Percentiles rank a stretch among this genome's conserved stretches.
Evolutionary conservation across 2,329 filamentous ascomycete genomes (phyloP).

Genomic region (Stemphylium beticola): DNA sequence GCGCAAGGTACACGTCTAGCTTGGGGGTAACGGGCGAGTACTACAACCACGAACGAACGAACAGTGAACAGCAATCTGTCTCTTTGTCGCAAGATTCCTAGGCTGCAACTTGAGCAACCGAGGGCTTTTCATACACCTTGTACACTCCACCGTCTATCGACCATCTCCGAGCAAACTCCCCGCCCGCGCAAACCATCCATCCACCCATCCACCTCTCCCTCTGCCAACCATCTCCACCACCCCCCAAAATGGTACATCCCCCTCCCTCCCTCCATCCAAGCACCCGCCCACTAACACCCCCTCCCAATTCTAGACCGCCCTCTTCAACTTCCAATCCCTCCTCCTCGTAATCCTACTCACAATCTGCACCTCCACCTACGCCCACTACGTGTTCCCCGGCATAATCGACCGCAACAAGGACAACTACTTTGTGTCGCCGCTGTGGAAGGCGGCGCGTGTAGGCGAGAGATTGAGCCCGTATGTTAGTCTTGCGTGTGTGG

Average conservation of each 20-base stretch:
- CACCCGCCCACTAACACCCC: conserved; percentile 1
- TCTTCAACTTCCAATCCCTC: conserved; percentile 99
- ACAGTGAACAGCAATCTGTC: too few species aligned
- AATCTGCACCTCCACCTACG: conserved; percentile 94
- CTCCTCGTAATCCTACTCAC: conserved; percentile 92
- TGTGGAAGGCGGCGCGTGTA: conserved; percentile 95
- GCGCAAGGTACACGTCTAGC: too few species aligned
- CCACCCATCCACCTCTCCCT: background rate
- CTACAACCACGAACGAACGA: too few species aligned
- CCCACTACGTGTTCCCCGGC: conserved; percentile 85
- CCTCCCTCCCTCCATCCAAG: background rate
- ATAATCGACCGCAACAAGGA: conserved; percentile 94
- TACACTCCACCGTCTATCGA: too few species aligned
- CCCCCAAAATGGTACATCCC: conserved; percentile 20
- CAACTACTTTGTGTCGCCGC: conserved; percentile 78
- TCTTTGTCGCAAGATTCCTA: too few species aligned
- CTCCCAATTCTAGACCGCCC: conserved; percentile 71
- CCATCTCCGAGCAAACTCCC: too few species aligned
- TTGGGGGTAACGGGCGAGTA: too few species aligned
- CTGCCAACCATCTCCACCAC: background rate
- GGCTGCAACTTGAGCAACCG: too few species aligned
- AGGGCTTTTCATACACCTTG: too few species aligned
- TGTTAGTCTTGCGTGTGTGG: conserved; percentile 88
- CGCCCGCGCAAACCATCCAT: background rate
- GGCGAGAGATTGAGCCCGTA: conserved; percentile 94